Conservation (phyloP, 108 stramenopile species). For the Conticribra guillardii region DNA sequence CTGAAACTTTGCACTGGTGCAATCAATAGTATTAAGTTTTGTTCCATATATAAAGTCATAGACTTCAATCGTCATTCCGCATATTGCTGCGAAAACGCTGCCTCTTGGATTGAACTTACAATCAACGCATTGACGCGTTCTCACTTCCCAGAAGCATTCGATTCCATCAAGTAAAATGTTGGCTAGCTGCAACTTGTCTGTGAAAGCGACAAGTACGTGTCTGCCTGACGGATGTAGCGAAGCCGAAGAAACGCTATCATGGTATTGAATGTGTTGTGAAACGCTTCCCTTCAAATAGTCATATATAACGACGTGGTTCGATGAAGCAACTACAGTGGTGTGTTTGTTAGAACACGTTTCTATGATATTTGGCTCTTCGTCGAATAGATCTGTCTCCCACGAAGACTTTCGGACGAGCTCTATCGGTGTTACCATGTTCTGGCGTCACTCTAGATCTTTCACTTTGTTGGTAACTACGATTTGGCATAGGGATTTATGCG, state of each 20-base stretch:
- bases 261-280: not conserved
- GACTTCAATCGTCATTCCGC: not conserved
- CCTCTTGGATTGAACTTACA: not conserved
- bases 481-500: too few relatives aligned
- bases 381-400: not conserved
- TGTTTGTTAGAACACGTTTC: not conserved
- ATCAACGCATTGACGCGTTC: not conserved
- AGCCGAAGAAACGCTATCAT: not conserved
- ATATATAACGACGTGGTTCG: not conserved
- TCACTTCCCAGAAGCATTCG: not conserved
- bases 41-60: not conserved
- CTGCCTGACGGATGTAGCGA: not conserved
- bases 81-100: not conserved
- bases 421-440: not conserved
- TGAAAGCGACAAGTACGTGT: not conserved
- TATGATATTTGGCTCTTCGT: not conserved
- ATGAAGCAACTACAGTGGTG: not conserved
- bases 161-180: slow-evolving; percentile 2
- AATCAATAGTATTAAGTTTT: not conserved
- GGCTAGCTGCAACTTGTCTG: not conserved
- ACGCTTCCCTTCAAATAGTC: not conserved
- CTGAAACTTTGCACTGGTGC: not conserved
- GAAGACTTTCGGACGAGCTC: not conserved
- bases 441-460: too few relatives aligned
- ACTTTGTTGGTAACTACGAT: too few relatives aligned